phyloP scores from a whole-genome alignment of 2,329 filamentous ascomycete species.

The Ophiostoma perfectum region DNA sequence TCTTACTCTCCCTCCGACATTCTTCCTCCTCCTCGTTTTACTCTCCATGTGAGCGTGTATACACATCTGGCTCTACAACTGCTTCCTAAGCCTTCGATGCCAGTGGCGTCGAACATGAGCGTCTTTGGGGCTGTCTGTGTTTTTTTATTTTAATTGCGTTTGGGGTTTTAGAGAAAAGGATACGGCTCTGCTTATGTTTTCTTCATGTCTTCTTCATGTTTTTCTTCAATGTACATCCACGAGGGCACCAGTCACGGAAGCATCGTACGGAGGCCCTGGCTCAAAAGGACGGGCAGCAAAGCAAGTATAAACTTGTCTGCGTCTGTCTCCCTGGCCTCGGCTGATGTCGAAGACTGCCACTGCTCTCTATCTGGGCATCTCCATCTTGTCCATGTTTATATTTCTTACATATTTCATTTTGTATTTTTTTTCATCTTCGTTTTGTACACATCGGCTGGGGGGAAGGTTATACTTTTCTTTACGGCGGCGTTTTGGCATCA shows the following conservation, averaged over 20 bases:
- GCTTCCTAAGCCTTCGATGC: background rate
- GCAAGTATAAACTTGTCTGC: background rate
- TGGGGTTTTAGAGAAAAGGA: constrained; percentile 6
- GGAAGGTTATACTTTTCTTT: constrained; percentile 7
- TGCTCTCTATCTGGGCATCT: background rate
- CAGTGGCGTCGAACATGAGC: background rate
- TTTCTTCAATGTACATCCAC: background rate
- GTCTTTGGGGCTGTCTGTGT: background rate
- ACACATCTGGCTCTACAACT: background rate
- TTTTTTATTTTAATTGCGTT: background rate
- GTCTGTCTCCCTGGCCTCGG: background rate
- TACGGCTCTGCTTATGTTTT: constrained; percentile 5
- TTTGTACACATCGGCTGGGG: constrained; percentile 4
- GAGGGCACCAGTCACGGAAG: no score
- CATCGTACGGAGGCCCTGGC: no score
- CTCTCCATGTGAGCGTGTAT: background rate
- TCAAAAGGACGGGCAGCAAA: no score
- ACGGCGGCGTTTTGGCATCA: constrained; percentile 13
- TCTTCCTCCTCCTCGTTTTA: no score
- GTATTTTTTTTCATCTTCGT: background rate
- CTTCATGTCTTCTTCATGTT: background rate
- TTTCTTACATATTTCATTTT: background rate
- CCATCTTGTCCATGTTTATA: background rate
- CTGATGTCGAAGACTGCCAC: background rate
- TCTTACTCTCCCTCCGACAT: no score